A percentile compares a stretch with the other conserved stretches of the same genome.
Conservation (phyloP, 2,329 filamentous ascomycete species). For the Epichloe brachyelytri region DNA sequence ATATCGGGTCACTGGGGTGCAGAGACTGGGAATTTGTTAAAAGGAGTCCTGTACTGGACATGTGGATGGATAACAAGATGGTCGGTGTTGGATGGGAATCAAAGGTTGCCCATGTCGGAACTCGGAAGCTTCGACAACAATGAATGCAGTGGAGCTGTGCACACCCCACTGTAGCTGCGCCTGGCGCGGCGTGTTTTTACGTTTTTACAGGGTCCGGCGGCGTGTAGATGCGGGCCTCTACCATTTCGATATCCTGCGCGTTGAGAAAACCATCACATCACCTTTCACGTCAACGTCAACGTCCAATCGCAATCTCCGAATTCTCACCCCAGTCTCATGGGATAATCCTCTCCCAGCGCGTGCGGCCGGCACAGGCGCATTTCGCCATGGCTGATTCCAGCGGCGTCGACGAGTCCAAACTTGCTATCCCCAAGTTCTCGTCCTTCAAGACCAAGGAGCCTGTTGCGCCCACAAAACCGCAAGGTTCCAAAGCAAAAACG, state of each 20-base stretch:
- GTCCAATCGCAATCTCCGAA: too few species aligned
- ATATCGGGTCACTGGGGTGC: neutral
- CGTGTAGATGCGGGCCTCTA: too few species aligned
- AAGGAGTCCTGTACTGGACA: too few species aligned
- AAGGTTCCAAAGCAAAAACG: conserved; percentile 7
- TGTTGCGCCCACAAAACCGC: conserved; percentile 20
- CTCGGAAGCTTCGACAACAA: too few species aligned
- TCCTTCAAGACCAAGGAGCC: conserved; percentile 49
- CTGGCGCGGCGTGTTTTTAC: neutral
- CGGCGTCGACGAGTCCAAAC: conserved; percentile 11
- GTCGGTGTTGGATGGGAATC: too few species aligned
- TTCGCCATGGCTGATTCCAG: conserved; percentile 14
- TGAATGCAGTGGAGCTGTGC: neutral
- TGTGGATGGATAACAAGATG: too few species aligned
- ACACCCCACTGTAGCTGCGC: neutral
- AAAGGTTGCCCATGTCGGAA: too few species aligned
- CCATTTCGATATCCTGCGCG: too few species aligned
- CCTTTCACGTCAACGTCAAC: too few species aligned
- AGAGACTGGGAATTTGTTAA: neutral
- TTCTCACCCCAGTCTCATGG: neutral
- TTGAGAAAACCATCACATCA: too few species aligned
- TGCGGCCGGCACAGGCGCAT: neutral
- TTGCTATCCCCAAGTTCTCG: conserved; percentile 49
- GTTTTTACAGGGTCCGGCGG: neutral
- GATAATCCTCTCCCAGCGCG: neutral